Base-by-base conservation (phyloP, 1,139 yeast species). In the Kazachstania sp. region DNA sequence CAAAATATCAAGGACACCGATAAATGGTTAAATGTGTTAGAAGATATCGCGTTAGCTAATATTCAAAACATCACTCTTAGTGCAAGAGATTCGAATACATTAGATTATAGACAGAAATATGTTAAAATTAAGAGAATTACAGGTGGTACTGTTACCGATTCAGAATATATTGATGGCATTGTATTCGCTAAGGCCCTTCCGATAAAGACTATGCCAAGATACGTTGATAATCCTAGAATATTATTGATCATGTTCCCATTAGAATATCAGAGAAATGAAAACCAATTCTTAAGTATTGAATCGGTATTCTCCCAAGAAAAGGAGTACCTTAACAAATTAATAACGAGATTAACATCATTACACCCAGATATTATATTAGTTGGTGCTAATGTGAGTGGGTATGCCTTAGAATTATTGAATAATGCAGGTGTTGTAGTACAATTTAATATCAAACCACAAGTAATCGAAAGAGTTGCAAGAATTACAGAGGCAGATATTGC, bases 291-390 rank as follows among this genome's bases (percentile, higher is more conserved):
- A 63, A 84, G 95, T 60, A 70, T 92, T 50, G 83, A 87, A 48
- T 86, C 95, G 3, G 83, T 92, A 1, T 74, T 87, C 45, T 86
- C 94, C 0, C 98, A 94, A 61, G 97, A 92, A 60, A 73, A 77
- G 41, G 97, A 92, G 53, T 90, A 85, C 58, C 73, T 92, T 42
- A 78, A 82, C 46, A 90, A 90, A 56, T 71, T 92, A 43, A 95
- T 88, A 0, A 83, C 83, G 3, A 73, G 97, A 48, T 77, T 94
- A 20, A 73, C 81, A 4, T 81, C 92, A 0, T 68, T 92, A 47
- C 78, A 77, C 45, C 97, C 99, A 0, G 87, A 79, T 55, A 72
- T 94, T 23, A 75, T 94, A 2, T 76, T 90, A 32, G 84, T 86
- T 12, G 90, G 92, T 8, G 86, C 86, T 38, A 74, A 85, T 11